Evolutionary conservation across 2,329 filamentous ascomycete genomes (phyloP).

Genomic region (Xylaria polymorpha): DNA sequence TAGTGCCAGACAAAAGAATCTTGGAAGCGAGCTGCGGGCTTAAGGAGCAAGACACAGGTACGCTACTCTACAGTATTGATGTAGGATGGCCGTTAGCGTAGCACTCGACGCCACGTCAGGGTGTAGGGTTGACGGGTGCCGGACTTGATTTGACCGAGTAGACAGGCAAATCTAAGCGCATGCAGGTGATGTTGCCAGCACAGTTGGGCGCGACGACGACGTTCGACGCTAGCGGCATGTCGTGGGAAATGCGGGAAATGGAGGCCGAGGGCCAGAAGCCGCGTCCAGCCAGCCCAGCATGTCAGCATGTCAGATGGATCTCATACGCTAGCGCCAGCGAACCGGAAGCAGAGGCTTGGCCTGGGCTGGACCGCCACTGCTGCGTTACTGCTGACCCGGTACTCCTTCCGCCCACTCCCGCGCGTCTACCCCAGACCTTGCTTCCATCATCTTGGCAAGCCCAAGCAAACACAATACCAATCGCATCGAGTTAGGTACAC

Average conservation of each 20-base stretch:
- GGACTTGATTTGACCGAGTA: conserved; percentile 10
- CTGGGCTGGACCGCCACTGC: too few relatives aligned
- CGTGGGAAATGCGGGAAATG: conserved; percentile 11
- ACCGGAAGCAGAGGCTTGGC: conserved; percentile 23
- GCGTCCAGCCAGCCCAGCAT: background rate
- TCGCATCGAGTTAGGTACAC: background rate
- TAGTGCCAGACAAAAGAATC: conserved; percentile 11
- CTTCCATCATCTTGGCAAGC: conserved; percentile 4
- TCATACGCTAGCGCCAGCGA: conserved; percentile 10
- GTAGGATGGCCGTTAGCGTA: background rate
- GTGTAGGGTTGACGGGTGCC: background rate
- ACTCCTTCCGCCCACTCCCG: conserved; percentile 23
- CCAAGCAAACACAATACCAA: background rate
- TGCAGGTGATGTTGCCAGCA: conserved; percentile 17
- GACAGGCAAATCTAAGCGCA: conserved; percentile 4
- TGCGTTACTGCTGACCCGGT: conserved; percentile 11
- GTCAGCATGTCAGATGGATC: background rate
- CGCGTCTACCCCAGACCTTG: conserved; percentile 22
- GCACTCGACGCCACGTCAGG: conserved; percentile 13
- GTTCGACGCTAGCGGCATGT: conserved; percentile 13
- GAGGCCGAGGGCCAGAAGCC: background rate
- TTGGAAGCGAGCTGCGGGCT: conserved; percentile 23
- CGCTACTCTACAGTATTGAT: conserved; percentile 13
- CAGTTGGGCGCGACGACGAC: background rate
- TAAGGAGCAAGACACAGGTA: conserved; percentile 7